These are phyloP conservation scores for Neurospora sp. DNA, from an alignment of 495 filamentous ascomycete species.

Conservation along the genomic window DNA sequence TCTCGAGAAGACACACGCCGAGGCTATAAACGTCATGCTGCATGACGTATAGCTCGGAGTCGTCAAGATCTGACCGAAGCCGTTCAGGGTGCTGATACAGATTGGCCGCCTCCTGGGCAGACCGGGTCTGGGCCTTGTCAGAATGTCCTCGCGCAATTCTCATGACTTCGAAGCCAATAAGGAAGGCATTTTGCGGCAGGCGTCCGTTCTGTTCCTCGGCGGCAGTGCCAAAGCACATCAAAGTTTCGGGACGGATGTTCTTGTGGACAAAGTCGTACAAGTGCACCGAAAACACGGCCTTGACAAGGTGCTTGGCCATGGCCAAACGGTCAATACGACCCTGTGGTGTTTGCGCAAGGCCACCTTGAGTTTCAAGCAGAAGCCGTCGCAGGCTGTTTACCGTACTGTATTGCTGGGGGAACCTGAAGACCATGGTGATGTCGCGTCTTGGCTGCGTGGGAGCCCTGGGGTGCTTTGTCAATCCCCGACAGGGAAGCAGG, in stretches of 20 bases:
- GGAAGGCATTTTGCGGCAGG: conserved; percentile 13
- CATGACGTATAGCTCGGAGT: conserved; percentile 39
- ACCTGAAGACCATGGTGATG: background rate
- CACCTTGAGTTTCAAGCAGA: background rate
- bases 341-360: background rate
- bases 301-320: conserved; percentile 37
- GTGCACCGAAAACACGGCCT: conserved; percentile 42
- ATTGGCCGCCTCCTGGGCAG: conserved; percentile 33
- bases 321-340: conserved; percentile 1
- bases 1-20: conserved; percentile 41
- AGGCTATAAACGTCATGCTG: conserved; percentile 53
- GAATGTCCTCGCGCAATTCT: conserved; percentile 15
- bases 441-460: background rate
- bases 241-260: conserved; percentile 45
- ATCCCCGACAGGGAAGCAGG: background rate
- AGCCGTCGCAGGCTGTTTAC: background rate
- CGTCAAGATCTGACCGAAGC: conserved; percentile 27
- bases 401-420: background rate
- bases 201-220: background rate
- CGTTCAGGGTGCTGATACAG: conserved; percentile 50
- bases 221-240: conserved; percentile 29
- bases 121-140: conserved; percentile 24
- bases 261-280: conserved; percentile 46
- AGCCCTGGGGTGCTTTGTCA: background rate
- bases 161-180: conserved; percentile 44